These are phyloP conservation scores for Auricularia auricula-judae DNA, from an alignment of 768 basidiomycete genomes.

Conservation along the genomic window DNA sequence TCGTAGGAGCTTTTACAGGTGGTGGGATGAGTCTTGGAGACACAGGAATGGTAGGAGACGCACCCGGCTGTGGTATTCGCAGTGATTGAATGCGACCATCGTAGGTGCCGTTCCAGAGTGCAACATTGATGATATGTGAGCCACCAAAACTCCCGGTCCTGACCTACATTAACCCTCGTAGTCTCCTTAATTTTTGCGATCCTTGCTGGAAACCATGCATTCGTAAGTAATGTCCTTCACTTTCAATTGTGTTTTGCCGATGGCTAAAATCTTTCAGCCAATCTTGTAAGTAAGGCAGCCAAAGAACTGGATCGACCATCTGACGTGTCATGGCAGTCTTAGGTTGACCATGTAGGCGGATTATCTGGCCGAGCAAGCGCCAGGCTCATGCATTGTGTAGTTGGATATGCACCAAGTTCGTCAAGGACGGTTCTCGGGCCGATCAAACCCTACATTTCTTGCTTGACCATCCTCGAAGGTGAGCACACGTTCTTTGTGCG, in stretches of 20 bases:
- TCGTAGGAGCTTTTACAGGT: slow-evolving; percentile 80
- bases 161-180: slow-evolving; percentile 3
- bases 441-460: slow-evolving; percentile 83
- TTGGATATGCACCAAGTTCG: slow-evolving; percentile 58
- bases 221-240: slow-evolving; percentile 44
- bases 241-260: neutral
- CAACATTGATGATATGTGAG: slow-evolving; percentile 62
- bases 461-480: slow-evolving; percentile 79
- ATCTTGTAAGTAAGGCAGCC: slow-evolving; percentile 46
- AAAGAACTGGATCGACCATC: neutral
- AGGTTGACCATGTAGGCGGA: slow-evolving; percentile 70
- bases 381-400: slow-evolving; percentile 26
- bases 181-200: slow-evolving; percentile 61
- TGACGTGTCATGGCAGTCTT: slow-evolving; percentile 33
- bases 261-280: slow-evolving; percentile 37
- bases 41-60: slow-evolving; percentile 31
- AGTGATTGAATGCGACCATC: neutral
- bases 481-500: slow-evolving; percentile 17
- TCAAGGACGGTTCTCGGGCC: slow-evolving; percentile 45
- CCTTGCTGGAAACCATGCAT: slow-evolving; percentile 86
- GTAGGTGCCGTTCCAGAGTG: slow-evolving; percentile 84
- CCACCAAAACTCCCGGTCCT: neutral
- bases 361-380: neutral
- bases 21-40: slow-evolving; percentile 82
- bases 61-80: neutral